Conservation (phyloP, 1,139 yeast genomes). For the Hansenula anomala region DNA sequence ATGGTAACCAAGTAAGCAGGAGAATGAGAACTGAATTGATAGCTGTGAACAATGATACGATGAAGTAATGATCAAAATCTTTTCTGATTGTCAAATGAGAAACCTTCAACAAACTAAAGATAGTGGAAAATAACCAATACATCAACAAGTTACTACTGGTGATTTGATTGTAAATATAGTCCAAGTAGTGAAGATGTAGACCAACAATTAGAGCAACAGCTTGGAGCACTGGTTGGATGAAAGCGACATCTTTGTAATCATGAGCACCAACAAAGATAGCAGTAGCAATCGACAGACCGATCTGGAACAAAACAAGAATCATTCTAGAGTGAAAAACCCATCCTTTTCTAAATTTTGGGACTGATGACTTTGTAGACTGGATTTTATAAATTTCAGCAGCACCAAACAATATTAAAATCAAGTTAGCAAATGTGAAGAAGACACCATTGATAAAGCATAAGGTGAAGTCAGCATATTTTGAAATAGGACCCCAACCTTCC, state of each 20-base stretch:
- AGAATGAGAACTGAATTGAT: slow-evolving; percentile 49
- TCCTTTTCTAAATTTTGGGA: slow-evolving; percentile 33
- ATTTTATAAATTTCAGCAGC: slow-evolving; percentile 30
- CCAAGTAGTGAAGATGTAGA: slow-evolving; percentile 60
- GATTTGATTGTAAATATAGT: slow-evolving; percentile 58
- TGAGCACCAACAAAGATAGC: slow-evolving; percentile 14
- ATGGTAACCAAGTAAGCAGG: slow-evolving; percentile 49
- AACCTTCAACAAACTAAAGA: slow-evolving; percentile 39
- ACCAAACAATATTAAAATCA: slow-evolving; percentile 54
- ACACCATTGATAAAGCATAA: slow-evolving; percentile 81
- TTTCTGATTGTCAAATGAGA: slow-evolving; percentile 47
- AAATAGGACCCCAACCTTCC: slow-evolving; percentile 80
- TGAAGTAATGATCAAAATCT: slow-evolving; percentile 29
- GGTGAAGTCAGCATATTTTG: slow-evolving; percentile 61
- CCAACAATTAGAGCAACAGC: slow-evolving; percentile 38
- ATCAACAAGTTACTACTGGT: slow-evolving; percentile 68
- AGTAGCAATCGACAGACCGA: slow-evolving; percentile 23
- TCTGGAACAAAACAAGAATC: slow-evolving; percentile 25
- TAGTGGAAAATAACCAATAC: slow-evolving; percentile 65
- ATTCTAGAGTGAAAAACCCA: slow-evolving; percentile 32
- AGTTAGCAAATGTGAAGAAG: slow-evolving; percentile 45
- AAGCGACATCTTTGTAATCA: slow-evolving; percentile 23
- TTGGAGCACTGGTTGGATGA: slow-evolving; percentile 24
- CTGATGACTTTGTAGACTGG: slow-evolving; percentile 22
- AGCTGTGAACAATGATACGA: slow-evolving; percentile 43